phyloP scores from a whole-genome alignment of 192 early-diverging fungal genomes.

The Entrophospora sp. region DNA sequence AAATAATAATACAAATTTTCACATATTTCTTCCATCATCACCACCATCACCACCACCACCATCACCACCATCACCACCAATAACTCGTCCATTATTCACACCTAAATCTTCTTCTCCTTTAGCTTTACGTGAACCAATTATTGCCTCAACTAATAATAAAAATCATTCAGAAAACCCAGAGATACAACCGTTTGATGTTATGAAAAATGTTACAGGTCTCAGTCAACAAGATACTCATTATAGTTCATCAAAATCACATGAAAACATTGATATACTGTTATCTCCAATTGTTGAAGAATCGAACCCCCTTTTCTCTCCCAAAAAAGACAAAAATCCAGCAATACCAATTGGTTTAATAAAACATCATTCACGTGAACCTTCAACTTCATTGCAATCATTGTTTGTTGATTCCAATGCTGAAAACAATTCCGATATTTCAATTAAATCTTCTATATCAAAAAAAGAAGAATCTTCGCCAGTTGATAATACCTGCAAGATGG shows the following conservation, averaged over 20 bases:
- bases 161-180: neutral
- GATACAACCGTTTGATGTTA: neutral
- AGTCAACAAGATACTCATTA: too few relatives aligned
- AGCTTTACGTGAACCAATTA: neutral
- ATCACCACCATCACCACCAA: neutral
- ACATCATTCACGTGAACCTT: neutral
- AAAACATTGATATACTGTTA: neutral
- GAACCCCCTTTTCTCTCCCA: neutral
- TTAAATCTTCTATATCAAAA: too few relatives aligned
- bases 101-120: constrained; percentile 12
- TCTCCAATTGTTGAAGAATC: constrained; percentile 5
- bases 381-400: neutral
- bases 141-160: neutral
- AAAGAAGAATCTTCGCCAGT: too few relatives aligned
- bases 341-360: too few relatives aligned
- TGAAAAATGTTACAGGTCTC: neutral
- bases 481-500: too few relatives aligned
- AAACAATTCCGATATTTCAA: neutral
- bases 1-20: neutral
- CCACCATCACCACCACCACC: too few relatives aligned
- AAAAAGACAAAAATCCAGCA: neutral
- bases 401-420: neutral
- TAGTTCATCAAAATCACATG: neutral
- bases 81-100: neutral
- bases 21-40: too few relatives aligned